Evolutionary conservation across 768 basidiomycete genomes (phyloP), one percentile per base, ranked within the genome.

Genomic region (Amyloporia xantha): DNA sequence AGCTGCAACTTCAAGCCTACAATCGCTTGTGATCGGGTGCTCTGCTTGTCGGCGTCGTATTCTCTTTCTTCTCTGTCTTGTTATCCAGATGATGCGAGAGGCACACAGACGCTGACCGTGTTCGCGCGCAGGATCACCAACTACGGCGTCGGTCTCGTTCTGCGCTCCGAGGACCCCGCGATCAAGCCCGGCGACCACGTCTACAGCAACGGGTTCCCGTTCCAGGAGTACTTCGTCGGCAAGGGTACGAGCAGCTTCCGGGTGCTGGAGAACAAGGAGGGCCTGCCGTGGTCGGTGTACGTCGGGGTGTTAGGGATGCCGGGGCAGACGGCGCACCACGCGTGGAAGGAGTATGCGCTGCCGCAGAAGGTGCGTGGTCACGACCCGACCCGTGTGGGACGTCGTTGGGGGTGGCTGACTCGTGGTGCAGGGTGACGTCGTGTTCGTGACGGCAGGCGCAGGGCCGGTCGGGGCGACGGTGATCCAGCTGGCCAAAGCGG

Each of bases 391-490:
- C n/a, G n/a, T n/a, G n/a, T n/a, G n/a, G n/a, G n/a, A n/a, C n/a
- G n/a, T n/a, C n/a, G n/a, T n/a, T n/a, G n/a, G n/a, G n/a, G n/a
- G n/a, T n/a, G n/a, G n/a, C n/a, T n/a, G n/a, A n/a, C n/a, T n/a
- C n/a, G n/a, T n/a, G n/a, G n/a, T n/a, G n/a, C 37, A 73, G 68
- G 78, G 78, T 6, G 75, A 81, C 50, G 68, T 66, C 1, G 73
- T 68, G 15, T 81, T 78, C 51, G 69, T 82, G 13, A 67, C 66
- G 1, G 66, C 74, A 4, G 77, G 69, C 0, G 67, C 70, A 7
- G 74, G 75, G 9, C 30, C 30, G 7, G 30, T 33, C 30, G 30
- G 30, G 15, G 30, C 30, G 30, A 58, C 54, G 10, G 71, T 73
- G 41, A 61, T 68, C 25, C 72, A 75, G 59, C 54, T 75, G n/a